phyloP scores from a whole-genome alignment of 768 basidiomycete genomes.

The Rhodotorula taiwanensis region DNA sequence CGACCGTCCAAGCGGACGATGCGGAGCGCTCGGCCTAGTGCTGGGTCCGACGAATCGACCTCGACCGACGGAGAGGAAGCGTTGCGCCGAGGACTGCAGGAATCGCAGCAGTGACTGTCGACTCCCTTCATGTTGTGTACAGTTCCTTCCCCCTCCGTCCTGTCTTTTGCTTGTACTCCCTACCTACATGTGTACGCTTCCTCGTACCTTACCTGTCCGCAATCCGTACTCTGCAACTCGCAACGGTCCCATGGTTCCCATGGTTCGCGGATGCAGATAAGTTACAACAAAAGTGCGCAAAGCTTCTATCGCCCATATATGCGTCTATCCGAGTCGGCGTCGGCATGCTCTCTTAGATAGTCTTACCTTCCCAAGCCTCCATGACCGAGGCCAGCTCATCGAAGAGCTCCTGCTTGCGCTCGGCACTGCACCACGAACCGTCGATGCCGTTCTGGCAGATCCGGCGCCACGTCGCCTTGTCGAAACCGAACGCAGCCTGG shows the following conservation, averaged over 20 bases:
- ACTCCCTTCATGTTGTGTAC: too few species aligned
- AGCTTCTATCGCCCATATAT: not conserved
- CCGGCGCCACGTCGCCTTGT: slow-evolving; percentile 30
- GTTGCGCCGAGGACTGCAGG: not conserved
- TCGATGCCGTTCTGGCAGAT: slow-evolving; percentile 33
- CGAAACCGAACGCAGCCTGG: slow-evolving; percentile 29
- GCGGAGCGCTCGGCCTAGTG: not conserved
- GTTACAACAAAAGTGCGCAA: too few species aligned
- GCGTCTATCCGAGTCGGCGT: not conserved
- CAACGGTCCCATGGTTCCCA: too few species aligned
- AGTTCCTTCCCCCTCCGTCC: not conserved
- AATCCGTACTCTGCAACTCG: too few species aligned
- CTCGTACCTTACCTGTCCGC: too few species aligned
- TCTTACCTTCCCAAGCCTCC: slow-evolving; percentile 24
- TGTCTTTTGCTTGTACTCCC: too few species aligned
- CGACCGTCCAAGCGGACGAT: slow-evolving; percentile 26
- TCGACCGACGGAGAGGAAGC: not conserved
- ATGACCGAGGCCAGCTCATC: slow-evolving; percentile 19
- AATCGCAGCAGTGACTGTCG: too few species aligned
- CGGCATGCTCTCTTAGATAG: slow-evolving; percentile 14
- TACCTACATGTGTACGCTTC: not conserved
- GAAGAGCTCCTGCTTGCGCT: slow-evolving; percentile 32
- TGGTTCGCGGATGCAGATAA: too few species aligned
- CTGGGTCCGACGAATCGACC: not conserved
- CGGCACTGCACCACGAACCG: slow-evolving; percentile 32